Percentiles rank a stretch among this genome's conserved stretches.
Conservation (phyloP, 176 grass and related monocot genomes). For the Rhynchospora breviuscula region DNA sequence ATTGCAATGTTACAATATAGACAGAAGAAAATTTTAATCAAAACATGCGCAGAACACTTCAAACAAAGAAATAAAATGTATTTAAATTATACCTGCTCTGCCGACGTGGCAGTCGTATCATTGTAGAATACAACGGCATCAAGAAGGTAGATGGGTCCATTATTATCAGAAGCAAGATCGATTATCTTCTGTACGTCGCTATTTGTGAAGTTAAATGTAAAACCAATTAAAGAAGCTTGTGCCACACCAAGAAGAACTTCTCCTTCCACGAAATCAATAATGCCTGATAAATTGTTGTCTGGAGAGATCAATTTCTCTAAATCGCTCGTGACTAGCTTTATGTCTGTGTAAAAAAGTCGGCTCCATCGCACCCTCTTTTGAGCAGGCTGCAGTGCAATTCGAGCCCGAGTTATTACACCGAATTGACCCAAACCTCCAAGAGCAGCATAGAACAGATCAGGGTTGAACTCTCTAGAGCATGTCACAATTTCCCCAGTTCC, state of each 20-base stretch:
- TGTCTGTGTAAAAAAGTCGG: constrained; percentile 42
- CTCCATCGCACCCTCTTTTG: constrained; percentile 46
- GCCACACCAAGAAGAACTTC: constrained; percentile 30
- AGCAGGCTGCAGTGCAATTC: constrained; percentile 37
- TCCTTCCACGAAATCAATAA: constrained; percentile 67
- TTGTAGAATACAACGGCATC: constrained; percentile 55
- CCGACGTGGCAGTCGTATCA: not conserved
- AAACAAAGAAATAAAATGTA: no score
- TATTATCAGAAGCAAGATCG: constrained; percentile 14
- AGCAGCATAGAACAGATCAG: constrained; percentile 48
- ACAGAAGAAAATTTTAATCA: no score
- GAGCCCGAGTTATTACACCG: constrained; percentile 60
- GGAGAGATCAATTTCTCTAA: constrained; percentile 40
- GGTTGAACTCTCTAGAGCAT: constrained; percentile 31
- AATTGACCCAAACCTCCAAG: constrained; percentile 74
- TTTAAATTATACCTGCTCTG: not conserved
- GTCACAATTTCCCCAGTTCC: constrained; percentile 44
- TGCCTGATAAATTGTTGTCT: constrained; percentile 2
- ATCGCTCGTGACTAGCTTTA: constrained; percentile 28
- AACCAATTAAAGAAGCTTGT: constrained; percentile 16
- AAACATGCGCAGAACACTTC: no score
- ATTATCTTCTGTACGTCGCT: constrained; percentile 11
- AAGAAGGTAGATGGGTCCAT: constrained; percentile 47
- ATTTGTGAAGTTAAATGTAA: constrained; percentile 26
- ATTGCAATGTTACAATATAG: no score